Conservation (phyloP, 1,284 basidiomycete genomes). For the Afroboletus lepidellus region DNA sequence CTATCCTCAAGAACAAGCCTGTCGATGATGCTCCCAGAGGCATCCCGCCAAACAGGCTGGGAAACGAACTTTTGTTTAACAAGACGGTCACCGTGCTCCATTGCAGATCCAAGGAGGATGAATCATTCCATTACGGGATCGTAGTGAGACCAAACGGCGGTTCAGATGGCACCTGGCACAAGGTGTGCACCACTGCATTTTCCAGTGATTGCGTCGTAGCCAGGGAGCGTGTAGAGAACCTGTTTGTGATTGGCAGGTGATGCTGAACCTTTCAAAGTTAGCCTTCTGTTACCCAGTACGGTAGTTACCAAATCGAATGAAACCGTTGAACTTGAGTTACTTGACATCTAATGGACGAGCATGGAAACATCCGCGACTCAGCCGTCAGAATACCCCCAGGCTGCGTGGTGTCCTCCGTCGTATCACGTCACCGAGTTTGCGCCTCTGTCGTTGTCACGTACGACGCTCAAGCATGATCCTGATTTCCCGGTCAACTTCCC, state of each 20-base stretch:
- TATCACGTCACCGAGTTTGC: slow-evolving; percentile 10
- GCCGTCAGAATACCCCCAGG: background rate
- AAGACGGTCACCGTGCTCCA: background rate
- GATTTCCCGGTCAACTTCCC: slow-evolving; percentile 43
- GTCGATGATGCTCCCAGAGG: no score
- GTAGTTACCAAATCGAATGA: no score
- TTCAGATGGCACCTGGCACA: background rate
- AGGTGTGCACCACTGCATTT: slow-evolving; percentile 1
- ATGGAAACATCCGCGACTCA: background rate
- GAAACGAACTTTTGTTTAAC: background rate
- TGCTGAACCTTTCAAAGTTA: no score
- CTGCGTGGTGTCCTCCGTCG: slow-evolving; percentile 12
- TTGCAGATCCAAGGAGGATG: background rate
- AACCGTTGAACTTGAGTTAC: no score
- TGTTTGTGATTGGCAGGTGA: background rate
- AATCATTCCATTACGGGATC: background rate
- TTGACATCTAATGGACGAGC: no score
- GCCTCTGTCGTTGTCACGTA: slow-evolving; percentile 7
- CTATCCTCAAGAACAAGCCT: no score
- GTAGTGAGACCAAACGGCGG: background rate
- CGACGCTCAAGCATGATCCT: slow-evolving; percentile 21
- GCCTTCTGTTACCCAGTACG: no score
- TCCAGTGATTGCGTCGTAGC: background rate
- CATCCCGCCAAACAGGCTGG: background rate
- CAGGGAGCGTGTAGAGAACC: background rate